Conservation (phyloP, 2,329 filamentous ascomycete genomes). For the Onygenales sp. region DNA sequence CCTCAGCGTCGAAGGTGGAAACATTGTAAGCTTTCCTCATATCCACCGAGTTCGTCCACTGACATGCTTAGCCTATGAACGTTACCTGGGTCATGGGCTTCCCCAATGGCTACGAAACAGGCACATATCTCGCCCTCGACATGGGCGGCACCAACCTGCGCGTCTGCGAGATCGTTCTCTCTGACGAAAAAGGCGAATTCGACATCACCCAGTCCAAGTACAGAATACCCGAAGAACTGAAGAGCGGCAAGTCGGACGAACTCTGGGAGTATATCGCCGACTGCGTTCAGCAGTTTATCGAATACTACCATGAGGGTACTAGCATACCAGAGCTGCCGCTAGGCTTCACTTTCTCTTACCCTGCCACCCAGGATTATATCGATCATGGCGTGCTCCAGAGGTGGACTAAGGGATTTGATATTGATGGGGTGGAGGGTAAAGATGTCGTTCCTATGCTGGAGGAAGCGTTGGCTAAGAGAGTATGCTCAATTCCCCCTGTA, state of each 20-base stretch:
- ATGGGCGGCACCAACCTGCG: conserved; percentile 95
- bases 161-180: conserved; percentile 80
- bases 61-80: conserved; percentile 72
- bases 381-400: conserved; percentile 86
- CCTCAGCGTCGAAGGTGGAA: conserved; percentile 76
- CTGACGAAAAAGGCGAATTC: conserved; percentile 79
- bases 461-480: conserved; percentile 60
- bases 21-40: conserved; percentile 59
- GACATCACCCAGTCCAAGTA: conserved; percentile 96
- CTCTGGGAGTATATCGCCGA: conserved; percentile 94
- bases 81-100: conserved; percentile 91
- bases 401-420: conserved; percentile 98
- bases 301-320: conserved; percentile 64
- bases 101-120: conserved; percentile 77
- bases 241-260: conserved; percentile 72
- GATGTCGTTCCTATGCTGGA: conserved; percentile 88
- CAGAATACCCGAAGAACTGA: conserved; percentile 85
- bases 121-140: conserved; percentile 80
- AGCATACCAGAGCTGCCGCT: conserved; percentile 58
- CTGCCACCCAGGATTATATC: conserved; percentile 85
- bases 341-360: conserved; percentile 95
- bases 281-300: conserved; percentile 81
- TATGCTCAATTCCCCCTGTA: conserved; percentile 28
- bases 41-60: neutral
- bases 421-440: conserved; percentile 78